Percentiles rank a stretch among this genome's conserved stretches.
Conservation (phyloP, 306 rosid species). For the Boehmeria nivea region DNA sequence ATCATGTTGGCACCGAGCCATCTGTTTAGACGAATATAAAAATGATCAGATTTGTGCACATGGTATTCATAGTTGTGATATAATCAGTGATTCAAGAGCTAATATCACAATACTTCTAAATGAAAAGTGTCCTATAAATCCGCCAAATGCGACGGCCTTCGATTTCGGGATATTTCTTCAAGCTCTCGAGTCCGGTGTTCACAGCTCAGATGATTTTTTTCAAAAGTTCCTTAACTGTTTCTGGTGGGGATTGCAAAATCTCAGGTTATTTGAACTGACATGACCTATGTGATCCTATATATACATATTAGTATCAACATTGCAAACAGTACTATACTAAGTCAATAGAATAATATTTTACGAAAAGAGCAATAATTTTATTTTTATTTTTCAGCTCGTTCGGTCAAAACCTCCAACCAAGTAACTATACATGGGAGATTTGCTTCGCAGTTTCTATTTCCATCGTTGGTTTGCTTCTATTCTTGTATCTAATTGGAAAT, state of each 20-base stretch:
- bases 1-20: no score
- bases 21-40: no score
- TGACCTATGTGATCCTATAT: not conserved
- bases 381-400: no score
- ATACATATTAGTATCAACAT: no score
- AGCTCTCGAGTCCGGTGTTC: constrained; percentile 1
- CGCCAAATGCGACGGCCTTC: constrained; percentile 1
- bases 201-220: constrained; percentile 13
- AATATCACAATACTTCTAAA: not conserved
- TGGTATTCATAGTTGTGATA: not conserved
- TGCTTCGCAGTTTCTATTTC: no score
- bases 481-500: no score
- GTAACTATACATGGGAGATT: no score
- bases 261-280: constrained; percentile 18
- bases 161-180: constrained; percentile 22
- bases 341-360: no score
- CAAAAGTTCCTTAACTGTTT: constrained; percentile 28
- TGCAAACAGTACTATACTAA: no score
- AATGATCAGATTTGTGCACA: no score
- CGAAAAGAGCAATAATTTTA: constrained; percentile 38
- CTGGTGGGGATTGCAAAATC: constrained; percentile 41
- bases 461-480: no score
- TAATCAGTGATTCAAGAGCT: not conserved
- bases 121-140: constrained; percentile 9
- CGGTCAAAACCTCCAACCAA: no score